These are phyloP conservation scores for Clavariopsis aquatica DNA, from an alignment of 495 filamentous ascomycete genomes.

Conservation along the genomic window DNA sequence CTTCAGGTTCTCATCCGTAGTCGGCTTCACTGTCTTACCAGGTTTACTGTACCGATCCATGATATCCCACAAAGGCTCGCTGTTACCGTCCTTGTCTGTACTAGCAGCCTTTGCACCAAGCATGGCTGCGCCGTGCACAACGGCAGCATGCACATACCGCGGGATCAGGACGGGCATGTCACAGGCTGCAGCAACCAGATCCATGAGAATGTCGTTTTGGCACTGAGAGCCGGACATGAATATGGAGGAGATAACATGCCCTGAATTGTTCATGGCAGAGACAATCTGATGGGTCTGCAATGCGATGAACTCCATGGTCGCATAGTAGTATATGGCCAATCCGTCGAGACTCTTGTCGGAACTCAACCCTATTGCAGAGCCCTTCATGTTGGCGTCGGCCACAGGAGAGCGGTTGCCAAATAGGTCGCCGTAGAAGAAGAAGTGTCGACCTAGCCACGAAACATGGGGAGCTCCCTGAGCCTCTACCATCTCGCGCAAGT, in stretches of 20 bases:
- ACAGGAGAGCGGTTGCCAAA: slow-evolving; percentile 96
- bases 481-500: slow-evolving; percentile 72
- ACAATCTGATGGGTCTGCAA: slow-evolving; percentile 95
- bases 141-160: slow-evolving; percentile 89
- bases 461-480: slow-evolving; percentile 70
- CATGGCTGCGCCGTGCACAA: slow-evolving; percentile 96
- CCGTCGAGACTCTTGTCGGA: slow-evolving; percentile 82
- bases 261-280: slow-evolving; percentile 53
- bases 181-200: slow-evolving; percentile 85
- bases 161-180: slow-evolving; percentile 90
- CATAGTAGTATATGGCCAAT: slow-evolving; percentile 88
- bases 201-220: slow-evolving; percentile 89
- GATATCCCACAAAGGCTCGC: slow-evolving; percentile 87
- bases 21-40: slow-evolving; percentile 77
- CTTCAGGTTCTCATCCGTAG: slow-evolving; percentile 68
- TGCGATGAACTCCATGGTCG: slow-evolving; percentile 94
- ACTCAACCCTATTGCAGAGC: slow-evolving; percentile 80
- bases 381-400: slow-evolving; percentile 87
- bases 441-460: slow-evolving; percentile 82
- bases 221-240: slow-evolving; percentile 99
- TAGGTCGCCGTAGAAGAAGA: slow-evolving; percentile 98
- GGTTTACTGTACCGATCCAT: slow-evolving; percentile 98
- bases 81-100: slow-evolving; percentile 63
- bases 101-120: slow-evolving; percentile 91
- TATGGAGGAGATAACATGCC: slow-evolving; percentile 79